A percentile compares a stretch with the other conserved stretches of the same genome.
Evolutionary conservation across 1,284 basidiomycete species (phyloP).

Genomic region (Malassezia yamatoensis): DNA sequence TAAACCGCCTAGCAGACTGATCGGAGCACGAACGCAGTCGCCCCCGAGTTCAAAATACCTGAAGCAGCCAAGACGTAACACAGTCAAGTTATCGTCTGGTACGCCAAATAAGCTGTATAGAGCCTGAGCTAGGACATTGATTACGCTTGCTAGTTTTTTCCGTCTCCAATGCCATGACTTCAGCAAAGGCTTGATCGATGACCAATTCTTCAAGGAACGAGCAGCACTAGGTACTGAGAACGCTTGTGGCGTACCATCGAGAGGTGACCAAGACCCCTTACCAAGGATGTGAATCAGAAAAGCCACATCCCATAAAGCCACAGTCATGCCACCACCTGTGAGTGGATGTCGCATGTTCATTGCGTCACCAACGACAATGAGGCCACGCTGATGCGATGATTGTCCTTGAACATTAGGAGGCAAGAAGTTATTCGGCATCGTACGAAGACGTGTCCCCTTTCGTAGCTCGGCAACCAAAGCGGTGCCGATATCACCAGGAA

Average conservation of each 20-base stretch:
- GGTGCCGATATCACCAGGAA: constrained; percentile 34
- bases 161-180: constrained; percentile 44
- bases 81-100: constrained; percentile 61
- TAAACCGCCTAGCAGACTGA: constrained; percentile 52
- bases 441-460: constrained; percentile 51
- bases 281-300: constrained; percentile 39
- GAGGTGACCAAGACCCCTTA: constrained; percentile 31
- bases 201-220: constrained; percentile 31
- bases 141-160: constrained; percentile 37
- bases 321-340: constrained; percentile 61
- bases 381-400: constrained; percentile 55
- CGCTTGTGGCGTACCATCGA: constrained; percentile 5
- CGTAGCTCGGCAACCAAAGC: constrained; percentile 30
- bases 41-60: constrained; percentile 94
- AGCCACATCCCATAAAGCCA: constrained; percentile 45
- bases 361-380: constrained; percentile 81
- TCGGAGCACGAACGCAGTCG: constrained; percentile 75
- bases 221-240: constrained; percentile 4
- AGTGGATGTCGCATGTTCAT: constrained; percentile 99
- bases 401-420: constrained; percentile 72
- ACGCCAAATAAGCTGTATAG: constrained; percentile 45
- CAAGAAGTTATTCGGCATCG: constrained; percentile 94
- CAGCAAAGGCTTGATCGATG: constrained; percentile 25
- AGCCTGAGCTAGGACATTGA: constrained; percentile 46
- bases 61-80: constrained; percentile 86